These are phyloP conservation scores for Picea glauca DNA, from an alignment of 75 land plant genomes.

Conservation along the genomic window DNA sequence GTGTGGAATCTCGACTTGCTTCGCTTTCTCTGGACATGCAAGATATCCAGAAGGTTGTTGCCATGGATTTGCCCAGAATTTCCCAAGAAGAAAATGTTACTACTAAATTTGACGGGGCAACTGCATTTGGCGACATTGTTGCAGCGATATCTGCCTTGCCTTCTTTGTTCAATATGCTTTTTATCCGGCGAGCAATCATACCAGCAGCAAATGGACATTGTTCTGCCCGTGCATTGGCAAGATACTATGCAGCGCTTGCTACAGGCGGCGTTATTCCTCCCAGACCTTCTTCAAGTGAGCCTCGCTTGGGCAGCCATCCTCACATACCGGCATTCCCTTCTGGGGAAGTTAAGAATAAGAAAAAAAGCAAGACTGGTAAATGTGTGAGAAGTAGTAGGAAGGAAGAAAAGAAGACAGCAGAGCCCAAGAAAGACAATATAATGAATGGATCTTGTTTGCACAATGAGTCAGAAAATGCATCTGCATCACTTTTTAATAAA, in stretches of 20 bases:
- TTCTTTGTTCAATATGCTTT: slow-evolving; percentile 71
- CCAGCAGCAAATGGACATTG: slow-evolving; percentile 99
- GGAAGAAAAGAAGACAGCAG: slow-evolving; percentile 9
- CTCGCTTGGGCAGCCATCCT: slow-evolving; percentile 78
- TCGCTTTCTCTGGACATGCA: slow-evolving; percentile 63
- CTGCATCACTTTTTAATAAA: slow-evolving; percentile 39
- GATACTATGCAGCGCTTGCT: slow-evolving; percentile 84
- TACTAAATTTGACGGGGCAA: slow-evolving; percentile 20
- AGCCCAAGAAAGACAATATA: slow-evolving; percentile 3
- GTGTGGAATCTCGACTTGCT: slow-evolving; percentile 91
- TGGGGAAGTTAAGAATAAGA: slow-evolving; percentile 19
- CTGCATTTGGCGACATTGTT: slow-evolving; percentile 24
- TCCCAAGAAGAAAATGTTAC: neutral
- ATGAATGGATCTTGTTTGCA: neutral
- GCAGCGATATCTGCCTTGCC: slow-evolving; percentile 47
- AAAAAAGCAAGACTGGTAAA: slow-evolving; percentile 11
- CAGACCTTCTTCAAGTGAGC: slow-evolving; percentile 52
- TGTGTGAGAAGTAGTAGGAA: slow-evolving; percentile 1
- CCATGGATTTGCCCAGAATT: slow-evolving; percentile 1
- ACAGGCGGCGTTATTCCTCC: slow-evolving; percentile 62
- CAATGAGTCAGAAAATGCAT: neutral
- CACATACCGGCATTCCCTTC: slow-evolving; percentile 60
- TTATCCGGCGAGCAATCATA: slow-evolving; percentile 76
- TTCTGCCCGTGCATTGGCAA: slow-evolving; percentile 95
- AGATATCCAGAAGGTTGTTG: slow-evolving; percentile 33